Conservation (phyloP, 2,329 filamentous ascomycete species). For the Davidsoniella australis region DNA sequence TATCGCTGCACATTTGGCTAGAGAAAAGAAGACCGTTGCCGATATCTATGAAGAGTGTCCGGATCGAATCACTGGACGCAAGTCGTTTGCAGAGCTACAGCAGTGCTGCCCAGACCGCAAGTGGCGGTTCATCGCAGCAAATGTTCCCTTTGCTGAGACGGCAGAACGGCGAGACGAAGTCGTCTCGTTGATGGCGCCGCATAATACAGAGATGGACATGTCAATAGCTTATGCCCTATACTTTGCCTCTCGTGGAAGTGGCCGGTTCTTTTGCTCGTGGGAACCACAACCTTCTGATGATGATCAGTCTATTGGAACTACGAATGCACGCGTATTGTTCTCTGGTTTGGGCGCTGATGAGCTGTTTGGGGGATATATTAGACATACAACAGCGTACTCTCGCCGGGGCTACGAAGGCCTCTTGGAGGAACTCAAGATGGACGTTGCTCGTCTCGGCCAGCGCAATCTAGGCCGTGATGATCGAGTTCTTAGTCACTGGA, state of each 20-base stretch:
- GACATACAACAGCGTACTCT: slow-evolving; percentile 62
- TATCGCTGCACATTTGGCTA: slow-evolving; percentile 38
- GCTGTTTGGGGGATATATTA: slow-evolving; percentile 81
- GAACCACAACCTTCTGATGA: slow-evolving; percentile 1
- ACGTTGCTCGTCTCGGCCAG: slow-evolving; percentile 71
- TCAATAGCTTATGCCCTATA: slow-evolving; percentile 91
- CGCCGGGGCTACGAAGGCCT: slow-evolving; percentile 54
- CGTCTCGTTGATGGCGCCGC: slow-evolving; percentile 67
- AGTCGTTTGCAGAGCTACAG: slow-evolving; percentile 59
- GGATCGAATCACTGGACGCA: slow-evolving; percentile 72
- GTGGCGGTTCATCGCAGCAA: slow-evolving; percentile 72
- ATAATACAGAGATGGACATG: slow-evolving; percentile 97
- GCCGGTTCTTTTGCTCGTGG: slow-evolving; percentile 18
- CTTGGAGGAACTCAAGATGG: slow-evolving; percentile 66
- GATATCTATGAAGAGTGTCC: slow-evolving; percentile 66
- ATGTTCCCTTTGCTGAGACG: slow-evolving; percentile 67
- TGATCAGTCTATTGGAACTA: slow-evolving; percentile 35
- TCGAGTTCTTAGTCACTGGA: slow-evolving; percentile 76
- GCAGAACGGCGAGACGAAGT: slow-evolving; percentile 50
- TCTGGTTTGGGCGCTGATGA: slow-evolving; percentile 93
- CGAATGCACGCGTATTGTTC: slow-evolving; percentile 64
- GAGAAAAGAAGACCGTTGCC: slow-evolving; percentile 17
- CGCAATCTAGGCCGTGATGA: slow-evolving; percentile 94
- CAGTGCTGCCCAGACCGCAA: slow-evolving; percentile 47
- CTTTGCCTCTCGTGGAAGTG: slow-evolving; percentile 68